Base-by-base conservation (phyloP, 2,329 filamentous ascomycete genomes). In the Microdochium bolleyi region DNA sequence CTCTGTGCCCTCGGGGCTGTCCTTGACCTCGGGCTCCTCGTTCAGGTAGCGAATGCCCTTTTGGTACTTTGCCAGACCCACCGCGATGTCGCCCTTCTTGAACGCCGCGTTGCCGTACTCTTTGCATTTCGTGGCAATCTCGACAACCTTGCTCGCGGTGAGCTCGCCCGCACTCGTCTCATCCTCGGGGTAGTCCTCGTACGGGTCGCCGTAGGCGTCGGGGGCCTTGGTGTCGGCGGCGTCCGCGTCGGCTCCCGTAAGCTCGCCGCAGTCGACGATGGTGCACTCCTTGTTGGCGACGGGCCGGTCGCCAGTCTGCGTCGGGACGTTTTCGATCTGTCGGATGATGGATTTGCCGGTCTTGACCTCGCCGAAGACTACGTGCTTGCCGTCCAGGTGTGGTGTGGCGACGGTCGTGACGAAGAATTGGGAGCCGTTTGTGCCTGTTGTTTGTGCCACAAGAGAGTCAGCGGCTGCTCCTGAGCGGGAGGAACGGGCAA, bases 391-490 rank as follows among this genome's bases (percentile, higher is more conserved):
- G 69, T 99, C 92, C 38, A 97, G 82, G 70, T 97, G 94, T 49
- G 91, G 92, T 14, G 94, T 97, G n/a, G 85, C 79, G 27, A 96
- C 89, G 16, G 94, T 97, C 49, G 94, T 99, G 63, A 97, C 78
- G 80, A 99, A 99, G 82, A 99, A 99, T 67, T 99, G 94, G 50
- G 89, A 95, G 65, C 94, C 94, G 69, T 99, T 99, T 69, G 94
- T 96, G 62, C 87, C 86, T 88, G 59, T 19, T 27, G 49, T 52
- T 52, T 56, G 53, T 52, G 27, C 19, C 27, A 22, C 11, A 3
- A 7, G 52, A 49, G 27, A 60, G 49, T 49, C 37, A 49, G 24
- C 46, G 24, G 48, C 24, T 34, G 27, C 50, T 41, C 30, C 14
- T 24, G 13, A 25, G 48, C 27, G 22, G 37, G 2, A n/a, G 14